phyloP scores from a whole-genome alignment of 2,329 filamentous ascomycete species.

The Pseudofabraea citricarpa region DNA sequence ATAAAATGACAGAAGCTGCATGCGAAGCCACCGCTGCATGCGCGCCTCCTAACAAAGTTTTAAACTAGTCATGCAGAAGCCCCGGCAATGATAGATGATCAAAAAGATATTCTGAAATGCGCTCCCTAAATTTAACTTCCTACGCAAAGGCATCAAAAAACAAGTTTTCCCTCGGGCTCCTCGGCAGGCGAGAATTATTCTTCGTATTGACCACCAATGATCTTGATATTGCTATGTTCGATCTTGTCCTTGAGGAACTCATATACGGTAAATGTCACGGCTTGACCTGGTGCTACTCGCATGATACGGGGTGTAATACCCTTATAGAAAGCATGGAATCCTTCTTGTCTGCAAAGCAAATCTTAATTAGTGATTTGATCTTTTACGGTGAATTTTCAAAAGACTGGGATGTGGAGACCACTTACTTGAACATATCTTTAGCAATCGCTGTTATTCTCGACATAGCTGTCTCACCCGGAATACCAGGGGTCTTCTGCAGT shows the following conservation, averaged over 20 bases:
- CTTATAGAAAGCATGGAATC: slow-evolving; percentile 94
- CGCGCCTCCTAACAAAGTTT: too few species aligned
- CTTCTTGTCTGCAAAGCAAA: slow-evolving; percentile 90
- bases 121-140: too few species aligned
- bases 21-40: too few species aligned
- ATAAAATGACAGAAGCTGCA: too few species aligned
- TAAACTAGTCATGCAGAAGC: too few species aligned
- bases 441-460: slow-evolving; percentile 75
- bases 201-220: slow-evolving; percentile 61
- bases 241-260: slow-evolving; percentile 71
- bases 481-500: slow-evolving; percentile 82
- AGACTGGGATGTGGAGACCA: too few species aligned
- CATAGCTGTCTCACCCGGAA: slow-evolving; percentile 75
- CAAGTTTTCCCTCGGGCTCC: too few species aligned
- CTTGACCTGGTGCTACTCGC: slow-evolving; percentile 94
- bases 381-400: too few species aligned
- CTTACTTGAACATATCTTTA: slow-evolving; percentile 75
- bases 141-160: too few species aligned
- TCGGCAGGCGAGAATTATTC: slow-evolving; percentile 40
- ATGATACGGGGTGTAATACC: slow-evolving; percentile 97
- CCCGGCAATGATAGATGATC: too few species aligned
- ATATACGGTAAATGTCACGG: slow-evolving; percentile 70
- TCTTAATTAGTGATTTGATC: too few species aligned
- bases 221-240: slow-evolving; percentile 55
- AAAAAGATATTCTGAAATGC: too few species aligned